Percentiles rank a stretch among this genome's conserved stretches.
Conservation (phyloP, 208 protist species). For the Histomonas meleagridis region DNA sequence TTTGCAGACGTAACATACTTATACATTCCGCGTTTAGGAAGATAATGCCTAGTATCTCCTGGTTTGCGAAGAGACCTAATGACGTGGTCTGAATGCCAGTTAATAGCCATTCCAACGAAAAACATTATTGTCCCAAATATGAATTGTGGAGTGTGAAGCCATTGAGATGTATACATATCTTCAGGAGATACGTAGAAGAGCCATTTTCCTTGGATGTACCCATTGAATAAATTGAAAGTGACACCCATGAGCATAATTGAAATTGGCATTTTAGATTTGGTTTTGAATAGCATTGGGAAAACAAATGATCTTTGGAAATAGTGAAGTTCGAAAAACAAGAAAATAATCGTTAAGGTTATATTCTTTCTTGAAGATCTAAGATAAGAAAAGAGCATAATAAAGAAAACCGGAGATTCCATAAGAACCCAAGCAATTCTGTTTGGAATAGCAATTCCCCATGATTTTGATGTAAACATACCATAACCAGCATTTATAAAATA, state of each 20-base stretch:
- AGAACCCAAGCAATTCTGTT: slow-evolving; percentile 7
- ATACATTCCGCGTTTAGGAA: background rate
- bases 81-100: background rate
- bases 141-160: background rate
- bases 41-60: slow-evolving; percentile 6
- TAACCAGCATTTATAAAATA: slow-evolving; percentile 7
- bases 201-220: background rate
- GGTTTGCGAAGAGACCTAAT: slow-evolving; percentile 11
- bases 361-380: background rate
- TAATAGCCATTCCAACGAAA: slow-evolving; percentile 1
- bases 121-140: background rate
- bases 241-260: background rate
- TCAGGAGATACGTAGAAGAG: background rate
- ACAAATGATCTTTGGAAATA: slow-evolving; percentile 30
- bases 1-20: slow-evolving; percentile 16
- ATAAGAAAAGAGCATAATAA: background rate
- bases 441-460: background rate
- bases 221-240: background rate
- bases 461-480: background rate
- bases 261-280: background rate
- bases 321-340: background rate
- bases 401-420: background rate
- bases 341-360: background rate
- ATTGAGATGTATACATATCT: background rate
- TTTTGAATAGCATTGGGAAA: background rate